phyloP scores from a whole-genome alignment of 139 green algal species.

The Pycnococcus provasolii region DNA sequence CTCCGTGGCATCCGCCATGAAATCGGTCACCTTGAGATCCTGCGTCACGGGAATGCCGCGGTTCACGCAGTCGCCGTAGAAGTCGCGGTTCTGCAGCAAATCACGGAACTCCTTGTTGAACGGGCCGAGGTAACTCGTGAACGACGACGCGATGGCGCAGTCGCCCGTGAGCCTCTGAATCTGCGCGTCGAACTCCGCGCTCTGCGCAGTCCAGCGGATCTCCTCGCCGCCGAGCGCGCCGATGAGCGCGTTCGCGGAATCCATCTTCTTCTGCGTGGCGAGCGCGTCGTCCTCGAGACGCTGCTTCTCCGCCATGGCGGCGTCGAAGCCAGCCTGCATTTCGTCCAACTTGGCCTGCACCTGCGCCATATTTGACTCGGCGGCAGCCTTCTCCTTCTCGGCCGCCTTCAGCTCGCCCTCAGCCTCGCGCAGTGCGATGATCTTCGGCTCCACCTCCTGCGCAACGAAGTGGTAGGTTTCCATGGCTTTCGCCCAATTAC shows the following conservation, averaged over 20 bases:
- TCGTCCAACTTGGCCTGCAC: conserved; percentile 82
- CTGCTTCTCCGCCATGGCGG: conserved; percentile 79
- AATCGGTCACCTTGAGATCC: conserved; percentile 47
- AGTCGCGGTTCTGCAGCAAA: conserved; percentile 66
- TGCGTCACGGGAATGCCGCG: conserved; percentile 64
- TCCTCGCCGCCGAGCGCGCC: conserved; percentile 82
- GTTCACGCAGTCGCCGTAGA: conserved; percentile 59
- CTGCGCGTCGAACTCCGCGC: conserved; percentile 66
- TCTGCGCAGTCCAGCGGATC: conserved; percentile 73
- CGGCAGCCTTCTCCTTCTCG: conserved; percentile 77
- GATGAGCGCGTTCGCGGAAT: conserved; percentile 76
- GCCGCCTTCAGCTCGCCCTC: conserved; percentile 74
- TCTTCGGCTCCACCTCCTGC: conserved; percentile 89
- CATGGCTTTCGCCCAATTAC: conserved; percentile 87
- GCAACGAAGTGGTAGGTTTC: conserved; percentile 84
- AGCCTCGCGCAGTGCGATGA: conserved; percentile 59
- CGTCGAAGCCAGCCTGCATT: conserved; percentile 85
- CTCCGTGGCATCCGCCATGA: conserved; percentile 83
- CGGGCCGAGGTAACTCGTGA: conserved; percentile 81
- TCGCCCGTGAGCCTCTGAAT: conserved; percentile 78
- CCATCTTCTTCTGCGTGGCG: conserved; percentile 76
- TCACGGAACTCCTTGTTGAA: conserved; percentile 94
- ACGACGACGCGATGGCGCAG: conserved; percentile 57
- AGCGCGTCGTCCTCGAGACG: conserved; percentile 77
- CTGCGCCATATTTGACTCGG: conserved; percentile 71